Base-by-base conservation (phyloP, 2,329 filamentous ascomycete species). In the Pyrenochaeta sp. region DNA sequence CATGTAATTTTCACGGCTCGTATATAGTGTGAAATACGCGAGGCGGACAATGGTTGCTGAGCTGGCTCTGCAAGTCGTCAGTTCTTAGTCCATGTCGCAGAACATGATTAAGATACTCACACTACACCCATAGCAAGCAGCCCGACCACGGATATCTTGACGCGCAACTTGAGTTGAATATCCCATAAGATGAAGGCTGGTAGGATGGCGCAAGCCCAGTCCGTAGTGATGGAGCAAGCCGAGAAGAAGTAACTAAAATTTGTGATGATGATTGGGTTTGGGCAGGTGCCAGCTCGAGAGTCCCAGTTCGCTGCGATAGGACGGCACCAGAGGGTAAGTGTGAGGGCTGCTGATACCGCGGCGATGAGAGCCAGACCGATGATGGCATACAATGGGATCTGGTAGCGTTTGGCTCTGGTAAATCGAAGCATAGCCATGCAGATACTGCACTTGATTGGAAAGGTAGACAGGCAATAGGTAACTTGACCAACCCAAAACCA, bases 11-110 rank as follows among this genome's bases (percentile, higher is more conserved):
- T 55, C 44, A 6, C 70, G 64, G 36, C 77, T 57, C 4, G 58
- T 64, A 45, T 78, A 76, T 11, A 68, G 63, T 45, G 72, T 70
- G 29, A 78, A 69, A 53, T 71, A 81, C n/a, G 73, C 73, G 10
- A 79, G 74, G 21, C 78, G 76, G 44, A 79, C 63, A 36, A 74
- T 66, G n/a, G 63, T 72, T 10, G 68, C 66, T 43, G 66, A 62
- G 20, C 63, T 75, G 60, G 69, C 69, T 61, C 75, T 77, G 41
- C 41, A 42, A 3, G 5, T 3, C 1, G 6, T 48, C 20, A 49
- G 31, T 31, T 12, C 64, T 54, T 77, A 74, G 76, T 67, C 31
- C 73, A 68, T 59, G 23, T 27, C 4, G 23, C 4, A 9, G 23
- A 27, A 27, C 4, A 27, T 27, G 23, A 9, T n/a, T 27, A 27